A percentile compares a stretch with the other conserved stretches of the same genome.
Conservation (phyloP, 2,329 filamentous ascomycete species). For the Pseudogymnoascus verrucosus region DNA sequence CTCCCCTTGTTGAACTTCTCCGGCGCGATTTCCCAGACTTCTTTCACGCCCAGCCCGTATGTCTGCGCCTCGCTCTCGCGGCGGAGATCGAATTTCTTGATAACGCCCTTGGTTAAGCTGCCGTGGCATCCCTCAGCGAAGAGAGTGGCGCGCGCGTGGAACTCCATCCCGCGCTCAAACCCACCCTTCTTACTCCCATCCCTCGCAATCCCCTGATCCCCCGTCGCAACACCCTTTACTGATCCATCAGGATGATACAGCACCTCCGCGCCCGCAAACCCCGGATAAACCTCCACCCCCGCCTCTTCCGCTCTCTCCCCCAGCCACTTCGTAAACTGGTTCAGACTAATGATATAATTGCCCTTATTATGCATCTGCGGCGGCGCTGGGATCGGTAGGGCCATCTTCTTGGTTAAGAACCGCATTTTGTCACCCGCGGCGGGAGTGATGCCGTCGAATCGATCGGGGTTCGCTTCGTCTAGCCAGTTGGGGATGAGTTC, state of each 20-base stretch:
- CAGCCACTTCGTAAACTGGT: constrained; percentile 92
- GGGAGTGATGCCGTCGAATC: constrained; percentile 81
- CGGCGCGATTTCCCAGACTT: constrained; percentile 93
- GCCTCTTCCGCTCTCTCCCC: constrained; percentile 93
- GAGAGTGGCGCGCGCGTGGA: constrained; percentile 83
- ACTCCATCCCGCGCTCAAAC: constrained; percentile 97
- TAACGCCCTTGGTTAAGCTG: constrained; percentile 87
- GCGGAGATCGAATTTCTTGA: constrained; percentile 86
- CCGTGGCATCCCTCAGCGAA: constrained; percentile 95
- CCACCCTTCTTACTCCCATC: constrained; percentile 79
- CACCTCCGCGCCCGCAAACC: constrained; percentile 89
- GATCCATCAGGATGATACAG: constrained; percentile 80
- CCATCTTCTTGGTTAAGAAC: constrained; percentile 74
- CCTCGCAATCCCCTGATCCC: constrained; percentile 79
- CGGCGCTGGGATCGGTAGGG: constrained; percentile 76
- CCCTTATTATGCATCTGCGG: constrained; percentile 98
- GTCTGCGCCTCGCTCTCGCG: constrained; percentile 89
- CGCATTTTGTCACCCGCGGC: constrained; percentile 83
- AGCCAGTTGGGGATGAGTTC: constrained; percentile 94
- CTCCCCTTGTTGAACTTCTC: constrained; percentile 86
- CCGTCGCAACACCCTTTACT: constrained; percentile 90
- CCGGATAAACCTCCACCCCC: constrained; percentile 92
- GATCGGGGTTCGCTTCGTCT: constrained; percentile 74
- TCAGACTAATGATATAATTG: constrained; percentile 95
- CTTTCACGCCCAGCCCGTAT: constrained; percentile 89